Evolutionary conservation across 352 stramenopile species (phyloP), one percentile per base, ranked within the genome.

Genomic region (Elongisporangium anandrum): DNA sequence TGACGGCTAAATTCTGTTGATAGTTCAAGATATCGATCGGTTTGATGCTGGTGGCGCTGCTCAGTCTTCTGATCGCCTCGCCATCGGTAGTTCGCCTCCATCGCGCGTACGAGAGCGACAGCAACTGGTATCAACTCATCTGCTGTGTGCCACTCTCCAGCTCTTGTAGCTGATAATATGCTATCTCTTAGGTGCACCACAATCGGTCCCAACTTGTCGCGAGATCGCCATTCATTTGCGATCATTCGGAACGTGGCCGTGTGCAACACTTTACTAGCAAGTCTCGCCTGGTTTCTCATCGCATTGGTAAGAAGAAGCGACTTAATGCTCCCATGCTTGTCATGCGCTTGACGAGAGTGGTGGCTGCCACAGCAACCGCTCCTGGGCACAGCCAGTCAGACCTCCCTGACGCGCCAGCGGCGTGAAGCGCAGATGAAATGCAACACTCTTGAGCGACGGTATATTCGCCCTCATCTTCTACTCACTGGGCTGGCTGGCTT

Each of bases 241-340:
- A 58, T 70, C 49, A 29, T 86, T 4, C 66, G 66, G n/a, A 57
- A 61, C 9, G 73, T 71, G 21, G 63, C 71, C 12, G 56, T 80
- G 34, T 45, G 68, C 8, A 85, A 81, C 39, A 72, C 75, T 7
- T 50, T 73, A 15, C 56, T 88, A 4, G 59, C 85, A 34, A 81
- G 68, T 2, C 9, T 66, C 41, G 78, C 76, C 2, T 90, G 77
- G 75, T 52, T 90, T 13, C 58, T 82, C 17, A 60, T 88, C n/a
- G 69, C 71, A 3, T 49, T 90, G 52, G 81, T 90, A 71, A 24
- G 69, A 17, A 34, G 34, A 23, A 21, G 45, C 22, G 19, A 4
- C 34, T 9, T 17, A 51, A 2, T 38, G 17, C 22, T 49, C 59
- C 13, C 26, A 12, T 38, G 26, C 12, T 9, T 9, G 26, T 12